phyloP scores from a whole-genome alignment of 805 yeast genomes.

The Suhomyces sp. region DNA sequence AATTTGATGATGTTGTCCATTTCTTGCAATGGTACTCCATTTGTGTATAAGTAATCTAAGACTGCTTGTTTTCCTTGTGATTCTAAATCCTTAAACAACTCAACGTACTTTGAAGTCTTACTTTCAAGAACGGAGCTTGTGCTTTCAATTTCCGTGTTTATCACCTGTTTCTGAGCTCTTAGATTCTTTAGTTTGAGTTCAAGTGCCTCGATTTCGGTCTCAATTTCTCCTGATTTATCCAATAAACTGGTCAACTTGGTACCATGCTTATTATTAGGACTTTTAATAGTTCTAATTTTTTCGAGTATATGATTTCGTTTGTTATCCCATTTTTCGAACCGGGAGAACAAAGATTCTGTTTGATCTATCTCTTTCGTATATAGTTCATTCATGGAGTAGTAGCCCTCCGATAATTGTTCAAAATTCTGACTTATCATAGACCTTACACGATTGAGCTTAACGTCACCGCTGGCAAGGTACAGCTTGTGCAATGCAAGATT shows the following conservation, averaged over 20 bases:
- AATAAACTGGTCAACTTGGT: constrained; percentile 36
- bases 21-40: constrained; percentile 18
- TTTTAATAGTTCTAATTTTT: constrained; percentile 39
- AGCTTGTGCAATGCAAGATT: constrained; percentile 24
- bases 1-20: constrained; percentile 15
- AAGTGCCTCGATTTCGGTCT: constrained; percentile 37
- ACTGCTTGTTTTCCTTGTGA: constrained; percentile 37
- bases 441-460: constrained; percentile 29
- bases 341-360: constrained; percentile 24
- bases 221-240: constrained; percentile 30
- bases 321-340: constrained; percentile 42
- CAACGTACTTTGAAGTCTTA: constrained; percentile 44
- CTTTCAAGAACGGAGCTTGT: constrained; percentile 53
- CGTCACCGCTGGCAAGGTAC: constrained; percentile 34
- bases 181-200: constrained; percentile 35
- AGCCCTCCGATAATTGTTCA: constrained; percentile 41
- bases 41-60: constrained; percentile 21
- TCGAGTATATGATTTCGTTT: constrained; percentile 32
- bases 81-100: constrained; percentile 40
- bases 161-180: constrained; percentile 31
- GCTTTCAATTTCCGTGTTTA: constrained; percentile 40
- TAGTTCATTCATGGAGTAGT: constrained; percentile 46
- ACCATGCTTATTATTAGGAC: constrained; percentile 43
- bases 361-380: constrained; percentile 37
- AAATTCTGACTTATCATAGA: constrained; percentile 25